Percentiles rank a stretch among this genome's conserved stretches.
phyloP scores from a whole-genome alignment of 2,329 filamentous ascomycete species.

The Fusarium newnesense region DNA sequence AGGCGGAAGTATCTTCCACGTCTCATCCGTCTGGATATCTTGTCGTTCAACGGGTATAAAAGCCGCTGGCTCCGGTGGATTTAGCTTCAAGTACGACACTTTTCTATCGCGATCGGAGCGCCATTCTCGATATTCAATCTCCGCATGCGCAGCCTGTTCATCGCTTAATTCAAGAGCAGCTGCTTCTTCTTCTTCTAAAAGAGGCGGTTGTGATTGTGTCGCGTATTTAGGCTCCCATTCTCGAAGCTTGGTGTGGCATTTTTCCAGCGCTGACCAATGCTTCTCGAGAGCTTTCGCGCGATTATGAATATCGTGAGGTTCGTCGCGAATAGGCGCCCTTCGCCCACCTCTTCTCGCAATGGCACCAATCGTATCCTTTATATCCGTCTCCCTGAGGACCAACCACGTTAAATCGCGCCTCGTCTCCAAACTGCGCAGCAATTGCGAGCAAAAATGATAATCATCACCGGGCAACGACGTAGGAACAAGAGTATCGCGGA shows the following conservation, averaged over 20 bases:
- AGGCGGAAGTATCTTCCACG: not conserved
- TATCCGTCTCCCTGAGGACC: slow-evolving; percentile 16
- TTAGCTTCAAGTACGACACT: slow-evolving; percentile 1
- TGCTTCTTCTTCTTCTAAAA: not conserved
- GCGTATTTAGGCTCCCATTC: slow-evolving; percentile 26
- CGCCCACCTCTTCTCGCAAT: slow-evolving; percentile 17
- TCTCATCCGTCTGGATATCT: slow-evolving; percentile 18
- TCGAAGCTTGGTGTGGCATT: slow-evolving; percentile 24
- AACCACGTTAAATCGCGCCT: slow-evolving; percentile 23
- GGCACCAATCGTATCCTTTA: slow-evolving; percentile 15
- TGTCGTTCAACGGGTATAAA: slow-evolving; percentile 5
- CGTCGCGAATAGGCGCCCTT: slow-evolving; percentile 14
- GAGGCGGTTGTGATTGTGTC: not conserved
- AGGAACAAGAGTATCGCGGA: slow-evolving; percentile 17
- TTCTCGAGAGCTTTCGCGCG: slow-evolving; percentile 14
- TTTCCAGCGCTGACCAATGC: slow-evolving; percentile 29
- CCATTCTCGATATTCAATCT: slow-evolving; percentile 25
- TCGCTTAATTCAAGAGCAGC: slow-evolving; percentile 9
- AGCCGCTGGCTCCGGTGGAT: slow-evolving; percentile 2
- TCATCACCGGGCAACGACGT: slow-evolving; percentile 27
- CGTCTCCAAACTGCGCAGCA: slow-evolving; percentile 25
- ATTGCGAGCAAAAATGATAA: slow-evolving; percentile 16
- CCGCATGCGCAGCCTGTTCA: slow-evolving; percentile 5
- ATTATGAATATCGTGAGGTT: slow-evolving; percentile 8
- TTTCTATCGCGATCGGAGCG: slow-evolving; percentile 17